These are phyloP conservation scores for Rutstroemia sp. DNA, from an alignment of 2,329 filamentous ascomycete genomes.

Conservation along the genomic window DNA sequence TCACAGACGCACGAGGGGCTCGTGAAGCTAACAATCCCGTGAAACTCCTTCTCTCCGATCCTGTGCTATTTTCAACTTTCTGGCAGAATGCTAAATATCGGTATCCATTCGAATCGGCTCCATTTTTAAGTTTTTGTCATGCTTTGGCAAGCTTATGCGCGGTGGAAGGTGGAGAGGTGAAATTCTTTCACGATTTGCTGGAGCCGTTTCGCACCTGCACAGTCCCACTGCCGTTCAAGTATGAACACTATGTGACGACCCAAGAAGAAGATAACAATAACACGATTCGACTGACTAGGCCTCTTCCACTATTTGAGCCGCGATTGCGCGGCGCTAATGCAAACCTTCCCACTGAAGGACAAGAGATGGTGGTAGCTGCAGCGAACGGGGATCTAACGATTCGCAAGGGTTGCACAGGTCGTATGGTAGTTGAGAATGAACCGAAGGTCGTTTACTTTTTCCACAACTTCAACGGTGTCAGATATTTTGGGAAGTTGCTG, in stretches of 20 bases:
- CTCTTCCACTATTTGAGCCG: conserved; percentile 55
- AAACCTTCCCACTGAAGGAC: neutral
- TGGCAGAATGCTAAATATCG: conserved; percentile 65
- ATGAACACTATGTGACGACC: conserved; percentile 67
- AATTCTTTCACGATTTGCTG: conserved; percentile 42
- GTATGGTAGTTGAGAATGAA: conserved; percentile 70
- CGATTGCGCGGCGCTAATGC: conserved; percentile 17
- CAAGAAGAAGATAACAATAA: conserved; percentile 84
- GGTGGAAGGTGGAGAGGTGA: conserved; percentile 29
- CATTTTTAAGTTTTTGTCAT: conserved; percentile 67
- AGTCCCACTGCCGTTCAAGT: conserved; percentile 63
- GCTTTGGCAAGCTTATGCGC: conserved; percentile 48
- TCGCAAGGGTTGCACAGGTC: conserved; percentile 57
- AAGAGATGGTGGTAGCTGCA: conserved; percentile 22
- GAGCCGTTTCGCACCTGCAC: conserved; percentile 69
- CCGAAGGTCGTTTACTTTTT: conserved; percentile 70
- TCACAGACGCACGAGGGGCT: conserved; percentile 28
- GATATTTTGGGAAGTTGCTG: conserved; percentile 69
- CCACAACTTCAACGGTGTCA: conserved; percentile 69
- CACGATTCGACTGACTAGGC: conserved; percentile 58
- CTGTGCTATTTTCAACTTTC: conserved; percentile 32
- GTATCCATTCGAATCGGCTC: conserved; percentile 79
- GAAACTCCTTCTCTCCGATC: conserved; percentile 38
- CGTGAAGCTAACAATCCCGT: conserved; percentile 40
- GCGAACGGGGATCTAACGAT: conserved; percentile 48